phyloP scores from a whole-genome alignment of 1,139 yeast species.

The Yamadazyma dendronema region DNA sequence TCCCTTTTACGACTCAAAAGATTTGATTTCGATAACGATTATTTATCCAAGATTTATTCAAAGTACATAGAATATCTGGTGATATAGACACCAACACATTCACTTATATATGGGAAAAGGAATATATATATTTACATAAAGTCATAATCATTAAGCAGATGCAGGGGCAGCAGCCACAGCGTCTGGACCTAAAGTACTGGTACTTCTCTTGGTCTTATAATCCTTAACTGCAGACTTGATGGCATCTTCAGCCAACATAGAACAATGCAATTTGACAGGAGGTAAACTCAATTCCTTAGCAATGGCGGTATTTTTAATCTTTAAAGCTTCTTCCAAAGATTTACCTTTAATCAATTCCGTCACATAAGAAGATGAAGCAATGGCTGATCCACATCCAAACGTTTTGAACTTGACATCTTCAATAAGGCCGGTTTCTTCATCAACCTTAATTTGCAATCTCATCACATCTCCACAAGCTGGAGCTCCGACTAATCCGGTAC shows the following conservation, averaged over 20 bases:
- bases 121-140: neutral
- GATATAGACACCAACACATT: slow-evolving; percentile 5
- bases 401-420: slow-evolving; percentile 97
- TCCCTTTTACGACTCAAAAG: slow-evolving; percentile 24
- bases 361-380: slow-evolving; percentile 92
- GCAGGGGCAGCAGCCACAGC: slow-evolving; percentile 22
- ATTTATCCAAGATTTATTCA: slow-evolving; percentile 12
- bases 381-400: slow-evolving; percentile 97
- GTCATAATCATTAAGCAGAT: neutral
- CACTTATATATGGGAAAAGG: neutral
- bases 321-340: slow-evolving; percentile 89
- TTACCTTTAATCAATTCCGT: slow-evolving; percentile 95
- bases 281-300: slow-evolving; percentile 93
- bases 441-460: slow-evolving; percentile 93
- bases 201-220: slow-evolving; percentile 70
- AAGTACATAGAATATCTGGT: slow-evolving; percentile 11
- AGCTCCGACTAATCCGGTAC: slow-evolving; percentile 97
- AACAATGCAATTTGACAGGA: slow-evolving; percentile 95
- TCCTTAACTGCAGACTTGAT: slow-evolving; percentile 96
- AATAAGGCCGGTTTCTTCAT: slow-evolving; percentile 85
- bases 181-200: slow-evolving; percentile 49
- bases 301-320: slow-evolving; percentile 85
- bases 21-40: slow-evolving; percentile 12
- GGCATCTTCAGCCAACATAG: slow-evolving; percentile 98
- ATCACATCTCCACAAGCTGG: slow-evolving; percentile 99